Conservation (phyloP, 257 asterid species). For the Verbascum thapsus region DNA sequence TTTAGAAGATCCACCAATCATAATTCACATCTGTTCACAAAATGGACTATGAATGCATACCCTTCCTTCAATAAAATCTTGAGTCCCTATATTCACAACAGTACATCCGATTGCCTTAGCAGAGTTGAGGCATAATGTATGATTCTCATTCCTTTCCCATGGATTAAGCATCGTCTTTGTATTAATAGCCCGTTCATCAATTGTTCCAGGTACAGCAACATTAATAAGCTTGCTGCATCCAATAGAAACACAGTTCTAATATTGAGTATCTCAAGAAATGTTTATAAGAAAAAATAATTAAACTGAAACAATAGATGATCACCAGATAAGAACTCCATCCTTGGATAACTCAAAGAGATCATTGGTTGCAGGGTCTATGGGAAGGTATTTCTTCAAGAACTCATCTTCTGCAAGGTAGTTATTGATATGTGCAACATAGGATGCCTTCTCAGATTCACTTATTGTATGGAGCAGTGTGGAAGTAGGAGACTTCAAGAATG, state of each 20-base stretch:
- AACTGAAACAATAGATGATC: slow-evolving; percentile 28
- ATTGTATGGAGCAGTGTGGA: slow-evolving; percentile 95
- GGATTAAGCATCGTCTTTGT: slow-evolving; percentile 89
- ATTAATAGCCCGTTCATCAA: slow-evolving; percentile 95
- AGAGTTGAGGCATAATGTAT: slow-evolving; percentile 94
- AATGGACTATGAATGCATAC: slow-evolving; percentile 46
- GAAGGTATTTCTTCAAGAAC: slow-evolving; percentile 77
- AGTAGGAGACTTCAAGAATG: slow-evolving; percentile 92
- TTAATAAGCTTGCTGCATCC: slow-evolving; percentile 90
- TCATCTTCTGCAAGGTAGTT: slow-evolving; percentile 84
- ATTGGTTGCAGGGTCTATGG: slow-evolving; percentile 78
- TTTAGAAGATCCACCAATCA: slow-evolving; percentile 11
- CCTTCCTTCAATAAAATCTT: slow-evolving; percentile 97
- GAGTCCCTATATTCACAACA: slow-evolving; percentile 93
- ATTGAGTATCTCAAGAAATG: slow-evolving; percentile 3
- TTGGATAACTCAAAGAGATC: slow-evolving; percentile 94
- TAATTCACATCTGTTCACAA: slow-evolving; percentile 11
- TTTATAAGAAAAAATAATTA: slow-evolving; percentile 16
- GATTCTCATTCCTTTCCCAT: slow-evolving; percentile 99
- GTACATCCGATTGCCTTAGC: slow-evolving; percentile 99
- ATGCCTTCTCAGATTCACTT: slow-evolving; percentile 92
- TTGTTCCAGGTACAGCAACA: slow-evolving; percentile 97
- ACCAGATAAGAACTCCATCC: slow-evolving; percentile 99
- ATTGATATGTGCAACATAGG: slow-evolving; percentile 93
- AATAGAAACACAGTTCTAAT: slow-evolving; percentile 1